Base-by-base conservation (phyloP, 805 yeast species). In the Yamadazyma nakazawae region DNA sequence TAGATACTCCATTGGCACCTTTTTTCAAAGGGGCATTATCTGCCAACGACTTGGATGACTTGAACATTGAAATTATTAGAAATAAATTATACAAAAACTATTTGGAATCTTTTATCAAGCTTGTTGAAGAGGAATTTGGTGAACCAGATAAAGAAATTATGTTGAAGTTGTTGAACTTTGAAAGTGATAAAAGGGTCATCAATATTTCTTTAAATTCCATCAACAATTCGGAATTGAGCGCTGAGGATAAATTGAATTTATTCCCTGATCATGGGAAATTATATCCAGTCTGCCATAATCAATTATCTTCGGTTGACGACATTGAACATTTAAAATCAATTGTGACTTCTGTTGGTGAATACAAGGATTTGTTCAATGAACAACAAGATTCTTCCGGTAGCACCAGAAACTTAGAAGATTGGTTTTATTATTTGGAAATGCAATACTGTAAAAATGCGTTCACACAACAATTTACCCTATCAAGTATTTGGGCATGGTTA, bases 1-100 rank as follows among this genome's bases (percentile, higher is more conserved):
- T 94, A 46, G 99, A 94, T 68, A 94, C 99, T 6, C 99, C 99
- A 5, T 78, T 94, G 62, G 98, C 99, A 1, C 96, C 97, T 35
- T 94, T 91, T 69, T 94, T 94, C 75, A 85, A 88, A 62, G 88
- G 85, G 61, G 88, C 96, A 64, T 75, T 94, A 49, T 76, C 87
- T 12, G 90, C 86, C 17, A 90, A 88, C 55, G 96, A 90, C 67
- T 77, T 94, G 63, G 97, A 91, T 60, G 99, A 94, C 66, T 75
- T 92, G 63, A 94, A 95, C 70, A 92, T 94, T 61, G 99, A 94
- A 67, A 85, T 94, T 59, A 82, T 94, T 50, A 82, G 97, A 70
- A 95, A 94, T 72, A 85, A 84, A 55, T 77, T 94, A 46, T 94
- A 87, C 80, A 85, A 88, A 65, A 96, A 96, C 31, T 94, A 94